Percentiles rank a stretch among this genome's conserved stretches.
phyloP scores from a whole-genome alignment of 202 grass and related monocot genomes.

The Bolboschoenoplectus hybrid region DNA sequence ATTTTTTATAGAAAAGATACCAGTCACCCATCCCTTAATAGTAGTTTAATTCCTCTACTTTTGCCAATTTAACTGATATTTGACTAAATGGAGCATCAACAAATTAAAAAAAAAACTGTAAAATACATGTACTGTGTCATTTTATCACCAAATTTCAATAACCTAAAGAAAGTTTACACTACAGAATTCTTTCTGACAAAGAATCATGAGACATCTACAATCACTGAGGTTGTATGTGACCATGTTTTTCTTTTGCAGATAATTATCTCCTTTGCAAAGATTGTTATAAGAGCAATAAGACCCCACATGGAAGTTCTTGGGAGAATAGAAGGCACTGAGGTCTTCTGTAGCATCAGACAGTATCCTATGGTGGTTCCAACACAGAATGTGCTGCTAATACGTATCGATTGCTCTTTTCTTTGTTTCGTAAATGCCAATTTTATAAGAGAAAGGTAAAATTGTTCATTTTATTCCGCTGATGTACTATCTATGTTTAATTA shows the following conservation, averaged over 20 bases:
- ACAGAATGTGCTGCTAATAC: slow-evolving; percentile 51
- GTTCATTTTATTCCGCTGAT: not conserved
- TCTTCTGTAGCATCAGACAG: slow-evolving; percentile 76
- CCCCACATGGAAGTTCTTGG: slow-evolving; percentile 78
- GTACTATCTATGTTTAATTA: not conserved
- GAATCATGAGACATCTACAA: not conserved
- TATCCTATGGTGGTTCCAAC: slow-evolving; percentile 67
- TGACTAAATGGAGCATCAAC: not conserved
- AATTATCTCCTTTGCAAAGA: slow-evolving; percentile 77
- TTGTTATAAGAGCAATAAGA: slow-evolving; percentile 69
- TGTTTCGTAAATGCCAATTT: slow-evolving; percentile 82
- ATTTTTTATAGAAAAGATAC: not conserved
- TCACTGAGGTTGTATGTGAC: not conserved
- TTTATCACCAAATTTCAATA: not conserved
- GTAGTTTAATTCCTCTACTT: not conserved
- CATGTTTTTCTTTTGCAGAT: slow-evolving; percentile 49
- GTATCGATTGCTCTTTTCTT: slow-evolving; percentile 77
- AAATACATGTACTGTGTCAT: not conserved
- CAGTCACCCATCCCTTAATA: not conserved
- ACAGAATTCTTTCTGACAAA: not conserved
- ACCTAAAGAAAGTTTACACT: not conserved
- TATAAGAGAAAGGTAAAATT: slow-evolving; percentile 79
- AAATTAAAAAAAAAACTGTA: not conserved
- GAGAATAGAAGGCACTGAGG: slow-evolving; percentile 75
- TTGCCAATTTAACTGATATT: not conserved